Percentiles rank a stretch among this genome's conserved stretches.
These are phyloP conservation scores for Lanmaoa pseudosensibilis DNA, from an alignment of 768 basidiomycete species.

Conservation along the genomic window DNA sequence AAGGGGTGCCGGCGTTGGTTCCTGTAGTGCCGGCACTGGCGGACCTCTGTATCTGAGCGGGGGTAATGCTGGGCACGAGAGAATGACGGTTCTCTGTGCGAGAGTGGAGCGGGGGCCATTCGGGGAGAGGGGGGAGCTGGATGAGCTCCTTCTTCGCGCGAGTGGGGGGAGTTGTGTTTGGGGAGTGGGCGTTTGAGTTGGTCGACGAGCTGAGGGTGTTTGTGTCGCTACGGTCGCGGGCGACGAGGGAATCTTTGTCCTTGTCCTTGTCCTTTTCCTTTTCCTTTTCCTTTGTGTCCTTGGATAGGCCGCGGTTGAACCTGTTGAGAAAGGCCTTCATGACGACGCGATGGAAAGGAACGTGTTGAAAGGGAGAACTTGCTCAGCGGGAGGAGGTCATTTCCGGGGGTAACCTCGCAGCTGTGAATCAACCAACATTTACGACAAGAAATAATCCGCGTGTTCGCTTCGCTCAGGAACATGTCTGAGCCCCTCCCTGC, in stretches of 20 bases:
- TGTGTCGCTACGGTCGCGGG: constrained; percentile 35
- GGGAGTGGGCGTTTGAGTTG: constrained; percentile 26
- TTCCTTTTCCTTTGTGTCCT: constrained; percentile 54
- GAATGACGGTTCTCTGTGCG: constrained; percentile 25
- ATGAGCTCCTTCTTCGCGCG: constrained; percentile 60
- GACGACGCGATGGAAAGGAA: constrained; percentile 13
- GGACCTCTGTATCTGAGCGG: constrained; percentile 31
- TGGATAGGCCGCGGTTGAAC: constrained; percentile 63
- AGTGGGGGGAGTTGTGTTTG: constrained; percentile 26
- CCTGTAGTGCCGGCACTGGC: constrained; percentile 29
- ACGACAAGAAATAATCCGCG: background rate
- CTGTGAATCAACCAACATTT: constrained; percentile 6
- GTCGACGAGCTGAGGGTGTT: constrained; percentile 30
- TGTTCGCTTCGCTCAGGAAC: background rate
- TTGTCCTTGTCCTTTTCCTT: constrained; percentile 28
- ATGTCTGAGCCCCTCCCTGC: constrained; percentile 43
- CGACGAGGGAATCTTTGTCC: constrained; percentile 31
- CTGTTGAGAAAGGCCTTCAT: constrained; percentile 88
- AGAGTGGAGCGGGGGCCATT: constrained; percentile 59
- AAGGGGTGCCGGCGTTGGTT: constrained; percentile 42
- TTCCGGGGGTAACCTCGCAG: constrained; percentile 20
- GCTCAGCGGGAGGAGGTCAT: constrained; percentile 22
- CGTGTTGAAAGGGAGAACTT: background rate
- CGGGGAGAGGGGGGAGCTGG: constrained; percentile 57
- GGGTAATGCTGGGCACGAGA: constrained; percentile 8